phyloP scores from a whole-genome alignment of 202 grass and related monocot genomes.

The Zoysia matrella region DNA sequence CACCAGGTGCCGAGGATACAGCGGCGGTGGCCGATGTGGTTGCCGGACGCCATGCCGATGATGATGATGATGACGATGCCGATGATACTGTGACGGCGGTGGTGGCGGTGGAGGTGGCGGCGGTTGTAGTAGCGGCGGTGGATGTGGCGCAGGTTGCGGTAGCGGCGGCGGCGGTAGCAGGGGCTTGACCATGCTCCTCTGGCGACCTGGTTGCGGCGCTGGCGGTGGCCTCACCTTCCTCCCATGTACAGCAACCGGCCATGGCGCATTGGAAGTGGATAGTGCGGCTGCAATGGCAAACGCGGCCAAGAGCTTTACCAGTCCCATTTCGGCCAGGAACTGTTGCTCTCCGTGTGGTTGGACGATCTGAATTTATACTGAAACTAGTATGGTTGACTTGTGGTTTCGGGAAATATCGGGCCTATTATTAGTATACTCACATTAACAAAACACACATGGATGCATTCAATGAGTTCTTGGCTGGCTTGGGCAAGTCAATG shows the following conservation, averaged over 20 bases:
- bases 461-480: constrained; percentile 8
- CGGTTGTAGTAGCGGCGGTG: background rate
- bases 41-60: background rate
- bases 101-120: background rate
- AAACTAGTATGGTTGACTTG: background rate
- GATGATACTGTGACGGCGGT: background rate
- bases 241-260: background rate
- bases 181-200: background rate
- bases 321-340: background rate
- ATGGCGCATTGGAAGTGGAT: background rate
- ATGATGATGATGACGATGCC: background rate
- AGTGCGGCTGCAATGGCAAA: background rate
- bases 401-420: background rate
- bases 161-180: background rate
- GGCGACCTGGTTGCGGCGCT: background rate
- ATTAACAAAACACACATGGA: background rate
- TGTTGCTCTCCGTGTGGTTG: background rate
- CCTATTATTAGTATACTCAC: background rate
- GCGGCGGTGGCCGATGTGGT: background rate
- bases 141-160: too few species aligned
- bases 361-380: constrained; percentile 7
- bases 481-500: background rate
- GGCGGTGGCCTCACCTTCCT: background rate
- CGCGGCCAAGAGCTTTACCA: background rate
- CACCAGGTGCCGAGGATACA: background rate